Evolutionary conservation across 1,284 basidiomycete genomes (phyloP).

Genomic region (Singerocomus rubriflavus): DNA sequence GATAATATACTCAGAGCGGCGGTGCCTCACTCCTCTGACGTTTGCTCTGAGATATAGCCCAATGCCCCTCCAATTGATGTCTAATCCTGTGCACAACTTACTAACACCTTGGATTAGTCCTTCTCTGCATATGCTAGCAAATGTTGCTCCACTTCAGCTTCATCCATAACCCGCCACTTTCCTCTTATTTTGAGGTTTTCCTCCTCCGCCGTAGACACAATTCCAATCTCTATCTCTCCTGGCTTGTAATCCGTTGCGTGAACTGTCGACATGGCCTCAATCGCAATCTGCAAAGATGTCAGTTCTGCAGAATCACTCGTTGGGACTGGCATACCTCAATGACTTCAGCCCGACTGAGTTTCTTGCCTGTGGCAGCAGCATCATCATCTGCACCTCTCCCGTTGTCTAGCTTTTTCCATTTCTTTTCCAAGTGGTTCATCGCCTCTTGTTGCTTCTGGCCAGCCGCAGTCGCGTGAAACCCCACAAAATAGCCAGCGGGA

Average conservation of each 20-base stretch:
- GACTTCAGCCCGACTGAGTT: constrained; percentile 63
- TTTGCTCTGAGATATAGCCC: neutral
- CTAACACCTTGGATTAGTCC: constrained; percentile 49
- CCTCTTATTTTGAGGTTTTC: constrained; percentile 67
- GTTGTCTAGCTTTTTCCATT: constrained; percentile 92
- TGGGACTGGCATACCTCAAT: constrained; percentile 68
- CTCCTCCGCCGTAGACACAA: constrained; percentile 71
- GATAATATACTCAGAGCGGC: constrained; percentile 53
- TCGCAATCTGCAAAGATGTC: constrained; percentile 68
- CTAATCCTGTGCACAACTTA: neutral
- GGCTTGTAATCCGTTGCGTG: constrained; percentile 95
- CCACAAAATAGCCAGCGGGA: constrained; percentile 97
- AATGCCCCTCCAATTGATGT: neutral
- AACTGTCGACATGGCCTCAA: constrained; percentile 91
- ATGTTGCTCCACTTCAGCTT: constrained; percentile 83
- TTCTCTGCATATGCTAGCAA: constrained; percentile 91
- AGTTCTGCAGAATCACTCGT: constrained; percentile 1
- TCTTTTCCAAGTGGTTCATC: constrained; percentile 98
- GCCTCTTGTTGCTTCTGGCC: constrained; percentile 99
- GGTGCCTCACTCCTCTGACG: constrained; percentile 58
- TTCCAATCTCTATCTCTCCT: constrained; percentile 84
- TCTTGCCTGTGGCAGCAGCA: constrained; percentile 64
- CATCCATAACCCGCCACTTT: constrained; percentile 79
- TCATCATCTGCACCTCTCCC: constrained; percentile 69
- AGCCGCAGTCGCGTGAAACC: constrained; percentile 94